A percentile compares a stretch with the other conserved stretches of the same genome.
These are phyloP conservation scores for Kodamaea arcana DNA, from an alignment of 1,139 yeast species.

Conservation along the genomic window DNA sequence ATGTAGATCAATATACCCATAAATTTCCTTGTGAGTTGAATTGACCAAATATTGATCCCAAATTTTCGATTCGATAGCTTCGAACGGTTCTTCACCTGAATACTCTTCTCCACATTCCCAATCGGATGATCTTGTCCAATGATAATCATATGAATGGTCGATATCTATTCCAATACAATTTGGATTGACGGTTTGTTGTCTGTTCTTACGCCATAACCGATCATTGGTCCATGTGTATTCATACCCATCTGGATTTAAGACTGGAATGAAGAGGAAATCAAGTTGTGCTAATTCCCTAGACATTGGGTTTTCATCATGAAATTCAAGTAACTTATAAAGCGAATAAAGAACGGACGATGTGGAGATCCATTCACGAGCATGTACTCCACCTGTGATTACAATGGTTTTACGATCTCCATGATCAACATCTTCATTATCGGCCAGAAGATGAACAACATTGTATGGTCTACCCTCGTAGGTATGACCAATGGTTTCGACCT, in stretches of 20 bases:
- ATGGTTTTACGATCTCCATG: constrained; percentile 59
- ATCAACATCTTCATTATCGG: constrained; percentile 37
- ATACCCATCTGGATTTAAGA: constrained; percentile 88
- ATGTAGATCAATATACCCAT: constrained; percentile 78
- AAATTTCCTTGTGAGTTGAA: constrained; percentile 55
- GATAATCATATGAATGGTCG: constrained; percentile 78
- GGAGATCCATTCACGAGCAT: constrained; percentile 90
- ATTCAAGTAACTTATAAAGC: constrained; percentile 51
- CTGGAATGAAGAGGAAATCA: constrained; percentile 77
- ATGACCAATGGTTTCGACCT: constrained; percentile 63
- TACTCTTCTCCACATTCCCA: constrained; percentile 82
- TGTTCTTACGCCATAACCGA: constrained; percentile 84
- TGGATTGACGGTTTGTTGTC: constrained; percentile 68
- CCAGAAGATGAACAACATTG: constrained; percentile 60
- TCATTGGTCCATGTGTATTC: constrained; percentile 76
- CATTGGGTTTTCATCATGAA: constrained; percentile 42
- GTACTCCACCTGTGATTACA: constrained; percentile 79
- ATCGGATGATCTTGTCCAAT: constrained; percentile 62
- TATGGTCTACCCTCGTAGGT: constrained; percentile 72
- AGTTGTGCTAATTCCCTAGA: constrained; percentile 32
- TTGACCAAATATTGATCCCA: constrained; percentile 63
- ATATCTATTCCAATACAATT: constrained; percentile 79
- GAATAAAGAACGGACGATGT: constrained; percentile 65
- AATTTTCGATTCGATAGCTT: constrained; percentile 66
- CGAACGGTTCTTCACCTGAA: constrained; percentile 72